Evolutionary conservation across 495 filamentous ascomycete genomes (phyloP), one percentile per base, ranked within the genome.

Genomic region (Aspergillus leporis): DNA sequence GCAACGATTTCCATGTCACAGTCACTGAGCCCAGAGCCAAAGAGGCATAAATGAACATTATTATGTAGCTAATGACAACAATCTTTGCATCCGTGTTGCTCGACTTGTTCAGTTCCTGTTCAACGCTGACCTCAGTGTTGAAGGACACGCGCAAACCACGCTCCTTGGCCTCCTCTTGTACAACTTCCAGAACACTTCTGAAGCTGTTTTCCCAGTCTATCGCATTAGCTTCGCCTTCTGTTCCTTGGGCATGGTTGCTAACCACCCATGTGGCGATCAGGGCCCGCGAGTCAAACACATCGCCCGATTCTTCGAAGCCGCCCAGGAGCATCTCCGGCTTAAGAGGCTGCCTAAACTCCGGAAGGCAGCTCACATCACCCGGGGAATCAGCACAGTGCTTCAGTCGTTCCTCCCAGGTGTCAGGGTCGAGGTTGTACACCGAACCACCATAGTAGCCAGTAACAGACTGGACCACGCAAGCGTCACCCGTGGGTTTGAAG

Each of bases 31-130:
- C 95, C 4, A 98, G 75, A 4, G 94, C 92, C 34, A 98, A 67
- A 2, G 92, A 97, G 4, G 92, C 94, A 66, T 98, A 98, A 36
- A 98, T 71, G 69, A 98, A 98, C 94, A 98, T 98, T 73, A 97
- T 89, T 60, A 98, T 83, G 75, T 98, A 98, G 78, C 93, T 97
- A 73, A 98, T 89, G 43, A 95, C 88, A 14, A 98, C 86, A 62
- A 98, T 98, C 72, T 93, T 97, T 19, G 93, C 94, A 72, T 98
- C 94, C 3, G 94, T 97, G 70, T 98, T 98, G 36, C 91, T 96
- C 12, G 89, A 93, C 72, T 98, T 96, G 74, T 97, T 98, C 48
- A 87, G 79, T 66, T 98, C 94, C 68, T 96, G 81, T 66, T 98
- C 93, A 31, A 98, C 71, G 67, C 91, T 95, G 63, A 92, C 88